Evolutionary conservation across 768 basidiomycete genomes (phyloP).

Genomic region (Mycena epipterygia): DNA sequence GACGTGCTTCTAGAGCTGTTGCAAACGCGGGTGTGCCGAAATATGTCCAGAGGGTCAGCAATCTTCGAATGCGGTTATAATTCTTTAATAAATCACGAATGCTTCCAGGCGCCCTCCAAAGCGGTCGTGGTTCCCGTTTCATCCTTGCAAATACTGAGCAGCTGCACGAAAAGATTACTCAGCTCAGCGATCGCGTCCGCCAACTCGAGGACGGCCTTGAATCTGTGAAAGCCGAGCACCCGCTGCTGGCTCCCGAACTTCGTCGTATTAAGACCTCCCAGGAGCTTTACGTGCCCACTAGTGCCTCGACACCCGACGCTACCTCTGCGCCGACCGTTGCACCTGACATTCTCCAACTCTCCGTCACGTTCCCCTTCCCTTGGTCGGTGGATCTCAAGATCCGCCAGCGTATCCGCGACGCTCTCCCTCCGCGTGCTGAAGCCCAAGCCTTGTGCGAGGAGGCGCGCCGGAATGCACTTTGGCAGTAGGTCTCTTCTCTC

Average conservation of each 20-base stretch:
- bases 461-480: slow-evolving; percentile 76
- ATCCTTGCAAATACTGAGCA: slow-evolving; percentile 79
- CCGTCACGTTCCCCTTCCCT: slow-evolving; percentile 78
- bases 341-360: slow-evolving; percentile 68
- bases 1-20: slow-evolving; percentile 61
- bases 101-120: slow-evolving; percentile 34
- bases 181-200: slow-evolving; percentile 73
- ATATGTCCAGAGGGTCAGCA: slow-evolving; percentile 59
- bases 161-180: slow-evolving; percentile 62
- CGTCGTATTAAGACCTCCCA: slow-evolving; percentile 76
- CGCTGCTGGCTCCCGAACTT: slow-evolving; percentile 70
- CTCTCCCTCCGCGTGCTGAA: slow-evolving; percentile 71
- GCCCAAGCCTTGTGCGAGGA: slow-evolving; percentile 73
- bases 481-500: slow-evolving; percentile 68
- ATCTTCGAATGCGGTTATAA: slow-evolving; percentile 27
- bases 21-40: slow-evolving; percentile 75
- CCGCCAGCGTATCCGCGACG: slow-evolving; percentile 72
- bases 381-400: slow-evolving; percentile 75
- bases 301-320: slow-evolving; percentile 17
- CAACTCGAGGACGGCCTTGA: slow-evolving; percentile 74
- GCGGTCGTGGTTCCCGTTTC: slow-evolving; percentile 55
- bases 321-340: slow-evolving; percentile 51
- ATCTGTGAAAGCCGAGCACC: slow-evolving; percentile 62
- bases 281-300: slow-evolving; percentile 64
- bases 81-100: slow-evolving; percentile 26